Percentiles rank a stretch among this genome's conserved stretches.
phyloP scores from a whole-genome alignment of 2,329 filamentous ascomycete species.

The Chrysoporthe austroafricana region DNA sequence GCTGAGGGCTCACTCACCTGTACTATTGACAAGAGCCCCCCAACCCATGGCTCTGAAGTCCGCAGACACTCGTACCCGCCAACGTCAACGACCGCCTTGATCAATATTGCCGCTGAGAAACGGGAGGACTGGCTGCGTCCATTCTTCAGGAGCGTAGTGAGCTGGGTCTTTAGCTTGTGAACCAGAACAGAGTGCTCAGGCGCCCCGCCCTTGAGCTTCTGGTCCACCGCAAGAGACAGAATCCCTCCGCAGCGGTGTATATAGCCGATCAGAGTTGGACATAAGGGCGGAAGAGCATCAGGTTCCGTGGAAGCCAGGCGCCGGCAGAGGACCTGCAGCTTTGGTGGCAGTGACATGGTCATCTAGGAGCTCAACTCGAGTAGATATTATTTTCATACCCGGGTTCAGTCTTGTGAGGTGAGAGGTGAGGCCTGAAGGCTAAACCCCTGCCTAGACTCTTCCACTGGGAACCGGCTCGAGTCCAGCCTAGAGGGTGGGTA shows the following conservation, averaged over 20 bases:
- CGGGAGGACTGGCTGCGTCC: conserved; percentile 75
- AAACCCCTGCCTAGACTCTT: not conserved
- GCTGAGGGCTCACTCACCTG: conserved; percentile 52
- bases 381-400: not conserved
- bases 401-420: conserved; percentile 9
- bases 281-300: conserved; percentile 73
- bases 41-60: conserved; percentile 75
- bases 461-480: not conserved
- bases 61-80: conserved; percentile 84
- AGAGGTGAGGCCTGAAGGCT: not conserved
- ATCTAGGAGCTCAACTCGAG: not conserved
- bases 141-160: conserved; percentile 74
- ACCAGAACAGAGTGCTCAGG: conserved; percentile 72
- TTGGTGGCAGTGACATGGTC: conserved; percentile 51
- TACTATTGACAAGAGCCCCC: conserved; percentile 73
- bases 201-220: conserved; percentile 61
- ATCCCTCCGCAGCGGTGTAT: conserved; percentile 60
- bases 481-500: not conserved
- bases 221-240: conserved; percentile 66
- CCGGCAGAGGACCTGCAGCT: conserved; percentile 68
- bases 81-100: conserved; percentile 80
- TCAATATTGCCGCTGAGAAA: conserved; percentile 76
- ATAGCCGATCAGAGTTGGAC: conserved; percentile 69
- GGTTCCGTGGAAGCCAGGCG: conserved; percentile 72
- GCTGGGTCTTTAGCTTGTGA: conserved; percentile 79